These are phyloP conservation scores for Fragaria nilgerrensis DNA, from an alignment of 306 rosid genomes.

Conservation along the genomic window DNA sequence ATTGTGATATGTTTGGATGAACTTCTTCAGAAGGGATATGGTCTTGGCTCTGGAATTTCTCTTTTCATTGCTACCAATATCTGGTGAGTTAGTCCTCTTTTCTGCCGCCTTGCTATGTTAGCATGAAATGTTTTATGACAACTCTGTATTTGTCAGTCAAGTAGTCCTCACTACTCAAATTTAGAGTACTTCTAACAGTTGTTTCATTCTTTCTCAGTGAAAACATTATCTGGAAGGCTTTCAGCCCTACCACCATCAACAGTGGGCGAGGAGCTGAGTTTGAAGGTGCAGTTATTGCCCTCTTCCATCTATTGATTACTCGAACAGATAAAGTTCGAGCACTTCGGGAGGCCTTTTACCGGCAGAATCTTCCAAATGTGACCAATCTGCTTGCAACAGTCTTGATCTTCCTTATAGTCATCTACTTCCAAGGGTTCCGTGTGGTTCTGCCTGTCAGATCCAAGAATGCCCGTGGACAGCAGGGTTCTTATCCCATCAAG, in stretches of 20 bases:
- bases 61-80: conserved; percentile 94
- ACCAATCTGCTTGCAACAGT: conserved; percentile 89
- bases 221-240: conserved; percentile 91
- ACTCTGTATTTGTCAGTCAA: not conserved
- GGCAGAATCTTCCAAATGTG: conserved; percentile 96
- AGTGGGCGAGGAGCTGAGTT: conserved; percentile 97
- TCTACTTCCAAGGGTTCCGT: conserved; percentile 96
- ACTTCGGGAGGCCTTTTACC: conserved; percentile 83
- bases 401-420: conserved; percentile 75
- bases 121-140: not conserved
- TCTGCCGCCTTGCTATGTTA: not conserved
- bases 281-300: conserved; percentile 92
- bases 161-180: not conserved
- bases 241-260: conserved; percentile 92
- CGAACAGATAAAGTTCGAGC: conserved; percentile 90
- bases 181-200: conserved; percentile 6
- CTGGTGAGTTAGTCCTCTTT: conserved; percentile 49
- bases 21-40: conserved; percentile 98
- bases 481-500: conserved; percentile 94
- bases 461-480: conserved; percentile 95
- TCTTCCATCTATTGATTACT: conserved; percentile 83
- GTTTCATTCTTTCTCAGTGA: conserved; percentile 52
- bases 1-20: conserved; percentile 95
- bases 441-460: conserved; percentile 96
- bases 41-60: conserved; percentile 97